Evolutionary conservation across 192 early-diverging fungal species (phyloP).

Genomic region (Coemansia sp.): DNA sequence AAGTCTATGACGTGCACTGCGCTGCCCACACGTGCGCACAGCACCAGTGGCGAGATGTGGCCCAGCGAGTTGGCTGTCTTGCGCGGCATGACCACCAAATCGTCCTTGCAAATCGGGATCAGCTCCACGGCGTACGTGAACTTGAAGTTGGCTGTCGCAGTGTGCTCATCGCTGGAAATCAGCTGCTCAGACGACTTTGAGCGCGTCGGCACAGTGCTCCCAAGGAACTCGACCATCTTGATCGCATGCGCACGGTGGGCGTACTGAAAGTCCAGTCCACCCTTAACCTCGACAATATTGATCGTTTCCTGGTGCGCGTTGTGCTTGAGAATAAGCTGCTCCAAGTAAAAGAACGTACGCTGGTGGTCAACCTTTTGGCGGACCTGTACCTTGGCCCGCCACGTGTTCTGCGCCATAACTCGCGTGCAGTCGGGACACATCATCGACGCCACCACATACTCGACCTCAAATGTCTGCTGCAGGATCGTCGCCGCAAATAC

Average conservation of each 20-base stretch:
- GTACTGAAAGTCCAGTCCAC: slow-evolving; percentile 98
- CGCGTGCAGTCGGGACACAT: slow-evolving; percentile 95
- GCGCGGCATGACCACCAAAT: slow-evolving; percentile 81
- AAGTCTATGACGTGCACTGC: slow-evolving; percentile 83
- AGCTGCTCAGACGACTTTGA: slow-evolving; percentile 92
- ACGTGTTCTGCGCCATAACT: slow-evolving; percentile 95
- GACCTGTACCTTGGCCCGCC: slow-evolving; percentile 97
- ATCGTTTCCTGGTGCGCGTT: slow-evolving; percentile 95
- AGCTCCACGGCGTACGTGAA: slow-evolving; percentile 96
- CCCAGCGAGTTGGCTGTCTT: slow-evolving; percentile 84
- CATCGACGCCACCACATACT: slow-evolving; percentile 88
- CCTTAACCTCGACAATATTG: slow-evolving; percentile 96
- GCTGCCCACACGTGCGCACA: slow-evolving; percentile 87
- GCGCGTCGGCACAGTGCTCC: slow-evolving; percentile 80
- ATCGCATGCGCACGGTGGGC: slow-evolving; percentile 83
- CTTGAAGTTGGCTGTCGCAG: slow-evolving; percentile 88
- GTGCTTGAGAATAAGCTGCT: slow-evolving; percentile 98
- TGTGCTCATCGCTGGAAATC: slow-evolving; percentile 94
- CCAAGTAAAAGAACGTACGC: slow-evolving; percentile 96
- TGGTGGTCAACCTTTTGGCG: slow-evolving; percentile 98
- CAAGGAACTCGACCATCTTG: slow-evolving; percentile 95
- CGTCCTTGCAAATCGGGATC: slow-evolving; percentile 95
- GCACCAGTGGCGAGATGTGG: slow-evolving; percentile 78
- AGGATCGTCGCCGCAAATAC: slow-evolving; percentile 92
- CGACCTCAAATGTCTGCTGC: slow-evolving; percentile 95